phyloP scores from a whole-genome alignment of 768 basidiomycete genomes.

The Mycena filopes region DNA sequence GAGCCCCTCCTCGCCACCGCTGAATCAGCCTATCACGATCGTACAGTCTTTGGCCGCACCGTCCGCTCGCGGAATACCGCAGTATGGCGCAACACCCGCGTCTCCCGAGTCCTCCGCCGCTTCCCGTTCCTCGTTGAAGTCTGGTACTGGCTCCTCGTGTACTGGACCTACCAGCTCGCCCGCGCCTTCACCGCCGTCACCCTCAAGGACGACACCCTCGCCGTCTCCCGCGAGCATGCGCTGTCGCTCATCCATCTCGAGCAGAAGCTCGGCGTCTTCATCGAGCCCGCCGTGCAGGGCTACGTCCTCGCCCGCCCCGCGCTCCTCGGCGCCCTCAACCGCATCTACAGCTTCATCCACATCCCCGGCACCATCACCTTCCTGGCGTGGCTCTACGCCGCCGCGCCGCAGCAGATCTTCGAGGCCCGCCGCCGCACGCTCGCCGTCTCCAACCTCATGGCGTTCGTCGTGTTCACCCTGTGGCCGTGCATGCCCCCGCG shows the following conservation, averaged over 20 bases:
- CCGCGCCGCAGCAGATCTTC: conserved; percentile 29
- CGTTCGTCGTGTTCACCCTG: conserved; percentile 32
- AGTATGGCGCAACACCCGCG: conserved; percentile 28
- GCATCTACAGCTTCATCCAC: conserved; percentile 35
- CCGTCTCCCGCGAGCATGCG: conserved; percentile 31
- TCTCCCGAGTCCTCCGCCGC: conserved; percentile 29
- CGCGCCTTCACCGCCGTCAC: conserved; percentile 34
- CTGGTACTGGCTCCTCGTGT: conserved; percentile 33
- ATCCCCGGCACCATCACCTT: conserved; percentile 34
- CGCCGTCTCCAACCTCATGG: conserved; percentile 34
- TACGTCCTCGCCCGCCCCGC: conserved; percentile 26
- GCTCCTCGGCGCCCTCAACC: conserved; percentile 32
- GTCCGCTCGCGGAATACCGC: conserved; percentile 31
- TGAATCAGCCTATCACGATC: conserved; percentile 22
- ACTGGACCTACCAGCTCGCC: conserved; percentile 34
- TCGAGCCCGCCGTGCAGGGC: conserved; percentile 31
- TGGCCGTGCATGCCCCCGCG: conserved; percentile 35
- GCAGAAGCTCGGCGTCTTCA: conserved; percentile 28
- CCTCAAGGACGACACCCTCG: conserved; percentile 32
- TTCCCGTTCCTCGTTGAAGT: conserved; percentile 35
- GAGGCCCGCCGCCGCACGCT: conserved; percentile 34
- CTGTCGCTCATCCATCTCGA: conserved; percentile 32
- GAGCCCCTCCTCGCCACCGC: conserved; percentile 29
- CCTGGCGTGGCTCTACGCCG: conserved; percentile 34
- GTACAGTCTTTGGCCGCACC: conserved; percentile 26